phyloP scores from a whole-genome alignment of 306 rosid species.

The Vigna nakashimae region DNA sequence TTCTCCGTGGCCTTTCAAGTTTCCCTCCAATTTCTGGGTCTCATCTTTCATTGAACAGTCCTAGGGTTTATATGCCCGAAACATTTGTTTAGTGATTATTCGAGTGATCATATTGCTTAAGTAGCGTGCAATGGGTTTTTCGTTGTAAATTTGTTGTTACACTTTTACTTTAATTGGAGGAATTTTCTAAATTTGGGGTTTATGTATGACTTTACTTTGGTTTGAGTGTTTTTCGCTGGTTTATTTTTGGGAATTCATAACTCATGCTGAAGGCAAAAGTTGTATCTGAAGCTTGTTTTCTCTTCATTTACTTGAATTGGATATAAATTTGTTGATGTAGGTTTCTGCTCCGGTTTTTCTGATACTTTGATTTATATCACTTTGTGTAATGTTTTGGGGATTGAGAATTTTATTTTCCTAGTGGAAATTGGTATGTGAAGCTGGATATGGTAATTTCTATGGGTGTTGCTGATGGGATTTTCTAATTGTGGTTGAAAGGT shows the following conservation, averaged over 20 bases:
- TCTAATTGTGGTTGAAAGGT: slow-evolving; percentile 56
- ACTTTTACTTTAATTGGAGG: too few species aligned
- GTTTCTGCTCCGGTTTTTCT: background rate
- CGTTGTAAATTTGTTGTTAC: background rate
- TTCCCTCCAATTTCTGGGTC: background rate
- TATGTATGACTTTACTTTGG: background rate
- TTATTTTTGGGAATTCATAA: background rate
- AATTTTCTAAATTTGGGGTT: background rate
- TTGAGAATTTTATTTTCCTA: background rate
- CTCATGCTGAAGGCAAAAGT: background rate
- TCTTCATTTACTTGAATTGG: background rate
- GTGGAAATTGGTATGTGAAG: background rate
- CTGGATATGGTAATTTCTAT: background rate
- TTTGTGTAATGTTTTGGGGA: background rate
- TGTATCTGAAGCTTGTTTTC: background rate
- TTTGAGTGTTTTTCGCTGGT: background rate
- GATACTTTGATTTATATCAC: background rate
- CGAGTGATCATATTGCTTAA: background rate
- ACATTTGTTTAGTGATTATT: too few species aligned
- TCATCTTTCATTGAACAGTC: background rate
- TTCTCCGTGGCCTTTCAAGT: too few species aligned
- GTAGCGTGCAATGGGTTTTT: too few species aligned
- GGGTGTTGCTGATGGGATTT: background rate
- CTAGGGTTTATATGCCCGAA: too few species aligned
- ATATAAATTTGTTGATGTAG: background rate